A percentile compares a stretch with the other conserved stretches of the same genome.
phyloP scores from a whole-genome alignment of 2,329 filamentous ascomycete species.

The Pyrenophora seminiperda region DNA sequence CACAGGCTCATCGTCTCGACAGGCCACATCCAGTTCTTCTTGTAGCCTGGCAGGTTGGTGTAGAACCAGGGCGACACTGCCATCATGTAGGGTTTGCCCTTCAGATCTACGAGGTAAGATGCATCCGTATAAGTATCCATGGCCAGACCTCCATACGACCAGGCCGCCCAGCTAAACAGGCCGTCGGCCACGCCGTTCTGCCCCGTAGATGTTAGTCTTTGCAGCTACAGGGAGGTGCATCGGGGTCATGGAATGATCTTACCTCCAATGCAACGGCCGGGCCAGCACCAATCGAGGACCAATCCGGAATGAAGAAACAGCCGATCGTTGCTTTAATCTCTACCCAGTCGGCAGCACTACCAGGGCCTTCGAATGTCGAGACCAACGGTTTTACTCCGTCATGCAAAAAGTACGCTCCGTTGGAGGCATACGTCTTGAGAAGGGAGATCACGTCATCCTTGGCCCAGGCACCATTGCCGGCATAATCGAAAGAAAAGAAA shows the following conservation, averaged over 20 bases:
- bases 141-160: not conserved
- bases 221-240: not conserved
- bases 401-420: not conserved
- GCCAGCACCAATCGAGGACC: not conserved
- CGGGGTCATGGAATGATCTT: not conserved
- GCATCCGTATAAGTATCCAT: not conserved
- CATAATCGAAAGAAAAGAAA: not conserved
- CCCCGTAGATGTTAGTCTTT: not conserved
- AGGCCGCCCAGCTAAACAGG: not conserved
- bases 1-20: constrained; percentile 62
- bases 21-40: constrained; percentile 67
- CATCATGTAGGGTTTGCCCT: constrained; percentile 51
- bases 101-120: not conserved
- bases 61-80: constrained; percentile 59
- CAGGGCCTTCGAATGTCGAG: not conserved
- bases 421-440: not conserved
- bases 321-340: not conserved
- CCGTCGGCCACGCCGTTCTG: not conserved
- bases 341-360: not conserved
- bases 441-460: not conserved
- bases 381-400: not conserved
- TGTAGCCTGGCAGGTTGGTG: constrained; percentile 61
- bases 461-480: not conserved
- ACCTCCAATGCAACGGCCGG: not conserved
- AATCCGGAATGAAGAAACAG: not conserved